Evolutionary conservation across 805 yeast genomes (phyloP).

Genomic region (Ogataea wickerhamii): DNA sequence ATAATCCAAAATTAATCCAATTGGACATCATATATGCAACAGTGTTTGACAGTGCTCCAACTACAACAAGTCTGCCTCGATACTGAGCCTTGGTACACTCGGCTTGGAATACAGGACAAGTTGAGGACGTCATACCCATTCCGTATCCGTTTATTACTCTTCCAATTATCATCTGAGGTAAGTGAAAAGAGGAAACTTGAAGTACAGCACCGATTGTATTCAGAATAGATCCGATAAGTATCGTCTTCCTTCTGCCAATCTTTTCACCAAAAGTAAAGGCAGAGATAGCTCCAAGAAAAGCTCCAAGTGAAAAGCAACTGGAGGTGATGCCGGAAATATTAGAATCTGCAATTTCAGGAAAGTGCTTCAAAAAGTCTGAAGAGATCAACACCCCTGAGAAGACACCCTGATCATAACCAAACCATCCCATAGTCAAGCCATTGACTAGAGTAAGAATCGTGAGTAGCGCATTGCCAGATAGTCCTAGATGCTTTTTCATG

Average conservation of each 20-base stretch:
- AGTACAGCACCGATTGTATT: conserved; percentile 34
- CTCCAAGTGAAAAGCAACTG: conserved; percentile 29
- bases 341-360: conserved; percentile 32
- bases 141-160: conserved; percentile 44
- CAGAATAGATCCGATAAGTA: conserved; percentile 34
- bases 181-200: conserved; percentile 30
- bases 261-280: conserved; percentile 27
- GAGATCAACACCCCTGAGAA: conserved; percentile 12
- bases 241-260: conserved; percentile 39
- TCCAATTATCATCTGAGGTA: conserved; percentile 42
- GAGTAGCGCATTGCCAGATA: conserved; percentile 8
- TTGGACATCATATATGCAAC: conserved; percentile 43
- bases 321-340: conserved; percentile 44
- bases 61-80: conserved; percentile 37
- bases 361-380: conserved; percentile 11
- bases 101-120: conserved; percentile 45
- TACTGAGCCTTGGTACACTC: conserved; percentile 38
- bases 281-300: conserved; percentile 37
- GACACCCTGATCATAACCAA: conserved; percentile 12
- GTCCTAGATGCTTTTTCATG: conserved; percentile 10
- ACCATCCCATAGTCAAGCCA: conserved; percentile 13
- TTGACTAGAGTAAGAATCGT: conserved; percentile 8
- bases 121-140: conserved; percentile 42
- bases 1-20: conserved; percentile 42
- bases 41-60: conserved; percentile 37